phyloP scores from a whole-genome alignment of 352 stramenopile genomes.

The Phytophthora citricola region DNA sequence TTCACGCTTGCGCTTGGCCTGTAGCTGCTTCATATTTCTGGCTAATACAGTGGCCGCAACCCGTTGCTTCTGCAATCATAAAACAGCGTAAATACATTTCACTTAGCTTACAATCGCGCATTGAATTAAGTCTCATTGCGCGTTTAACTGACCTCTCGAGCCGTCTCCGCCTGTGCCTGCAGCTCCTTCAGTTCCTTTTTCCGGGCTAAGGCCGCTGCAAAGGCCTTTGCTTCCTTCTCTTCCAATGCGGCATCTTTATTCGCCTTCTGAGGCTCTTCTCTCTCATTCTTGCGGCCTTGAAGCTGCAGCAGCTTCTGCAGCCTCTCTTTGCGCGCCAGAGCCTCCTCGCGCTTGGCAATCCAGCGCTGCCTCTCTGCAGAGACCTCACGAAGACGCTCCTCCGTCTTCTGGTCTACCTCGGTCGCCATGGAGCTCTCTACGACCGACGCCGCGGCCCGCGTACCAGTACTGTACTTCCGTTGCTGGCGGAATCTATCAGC shows the following conservation, averaged over 20 bases:
- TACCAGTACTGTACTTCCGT: slow-evolving; percentile 10
- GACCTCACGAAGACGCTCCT: slow-evolving; percentile 28
- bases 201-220: slow-evolving; percentile 2
- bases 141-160: slow-evolving; percentile 36
- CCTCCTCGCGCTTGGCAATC: slow-evolving; percentile 35
- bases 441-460: slow-evolving; percentile 11
- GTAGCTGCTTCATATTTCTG: slow-evolving; percentile 37
- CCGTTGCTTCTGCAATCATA: slow-evolving; percentile 37
- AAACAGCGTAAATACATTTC: neutral
- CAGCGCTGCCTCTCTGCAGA: slow-evolving; percentile 26
- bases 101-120: too few relatives aligned
- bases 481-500: neutral
- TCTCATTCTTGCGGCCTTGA: slow-evolving; percentile 17
- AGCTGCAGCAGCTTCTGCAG: slow-evolving; percentile 41
- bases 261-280: slow-evolving; percentile 10
- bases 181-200: slow-evolving; percentile 53
- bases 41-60: slow-evolving; percentile 28
- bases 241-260: slow-evolving; percentile 4
- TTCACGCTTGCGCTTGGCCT: slow-evolving; percentile 38
- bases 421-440: slow-evolving; percentile 4
- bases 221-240: neutral
- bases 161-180: slow-evolving; percentile 33
- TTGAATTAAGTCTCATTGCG: too few relatives aligned
- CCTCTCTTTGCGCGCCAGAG: slow-evolving; percentile 31
- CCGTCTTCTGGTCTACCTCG: slow-evolving; percentile 15